Percentiles rank a stretch among this genome's conserved stretches.
Conservation (phyloP, 2,329 filamentous ascomycete species). For the Nemania diffusa region DNA sequence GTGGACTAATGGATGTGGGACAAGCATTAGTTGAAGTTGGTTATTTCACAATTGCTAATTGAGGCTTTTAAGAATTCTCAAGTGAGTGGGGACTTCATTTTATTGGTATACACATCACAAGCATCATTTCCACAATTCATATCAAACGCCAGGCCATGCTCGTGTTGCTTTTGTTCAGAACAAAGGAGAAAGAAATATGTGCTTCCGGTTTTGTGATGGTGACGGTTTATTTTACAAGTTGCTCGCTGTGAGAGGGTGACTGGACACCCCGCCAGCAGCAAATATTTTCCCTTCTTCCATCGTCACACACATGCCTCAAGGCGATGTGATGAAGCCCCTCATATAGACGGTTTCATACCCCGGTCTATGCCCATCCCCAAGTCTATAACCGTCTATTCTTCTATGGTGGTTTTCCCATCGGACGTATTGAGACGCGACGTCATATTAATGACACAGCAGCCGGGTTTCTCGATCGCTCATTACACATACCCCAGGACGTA, state of each 20-base stretch:
- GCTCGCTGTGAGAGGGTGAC: conserved; percentile 13
- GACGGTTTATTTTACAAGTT: conserved; percentile 39
- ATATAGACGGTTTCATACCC: conserved; percentile 39
- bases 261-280: conserved; percentile 14
- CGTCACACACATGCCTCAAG: conserved; percentile 49
- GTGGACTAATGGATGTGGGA: not conserved
- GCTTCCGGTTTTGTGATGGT: conserved; percentile 32
- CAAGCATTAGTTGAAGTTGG: not conserved
- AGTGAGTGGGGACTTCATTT: conserved; percentile 24
- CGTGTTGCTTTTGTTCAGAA: conserved; percentile 16
- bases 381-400: conserved; percentile 51
- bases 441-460: conserved; percentile 38
- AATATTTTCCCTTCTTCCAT: conserved; percentile 46
- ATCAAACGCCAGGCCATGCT: conserved; percentile 30
- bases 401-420: conserved; percentile 50
- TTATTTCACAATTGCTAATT: conserved; percentile 1
- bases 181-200: conserved; percentile 28
- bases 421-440: conserved; percentile 43
- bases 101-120: conserved; percentile 18
- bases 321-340: conserved; percentile 47
- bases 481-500: conserved; percentile 46
- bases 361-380: conserved; percentile 39
- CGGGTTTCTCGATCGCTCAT: conserved; percentile 41
- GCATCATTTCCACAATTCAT: conserved; percentile 11
- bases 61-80: not conserved